These are phyloP conservation scores for Novakomyces olei DNA, from an alignment of 805 yeast species.

Conservation along the genomic window DNA sequence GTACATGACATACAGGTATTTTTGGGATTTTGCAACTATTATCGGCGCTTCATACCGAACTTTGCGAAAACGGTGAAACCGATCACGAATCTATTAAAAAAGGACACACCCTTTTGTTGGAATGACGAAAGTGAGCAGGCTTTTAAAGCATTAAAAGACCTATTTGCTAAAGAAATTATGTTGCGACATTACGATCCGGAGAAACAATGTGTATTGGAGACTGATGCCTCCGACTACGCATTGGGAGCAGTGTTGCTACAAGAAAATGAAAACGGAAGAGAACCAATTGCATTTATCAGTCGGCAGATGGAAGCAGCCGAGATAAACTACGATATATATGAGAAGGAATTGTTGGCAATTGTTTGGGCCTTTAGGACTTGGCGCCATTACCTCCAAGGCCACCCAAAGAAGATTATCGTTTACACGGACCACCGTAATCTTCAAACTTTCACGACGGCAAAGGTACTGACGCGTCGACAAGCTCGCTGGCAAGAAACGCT, in stretches of 20 bases:
- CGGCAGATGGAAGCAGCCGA: neutral
- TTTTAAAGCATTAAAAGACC: no score
- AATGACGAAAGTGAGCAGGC: no score
- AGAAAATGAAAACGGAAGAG: no score
- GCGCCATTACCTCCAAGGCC: no score
- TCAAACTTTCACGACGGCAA: neutral
- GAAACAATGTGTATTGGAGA: neutral
- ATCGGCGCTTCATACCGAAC: neutral
- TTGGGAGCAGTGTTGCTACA: neutral
- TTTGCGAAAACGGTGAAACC: neutral
- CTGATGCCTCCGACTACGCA: neutral
- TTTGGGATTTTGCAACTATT: conserved; percentile 1
- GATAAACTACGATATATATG: neutral
- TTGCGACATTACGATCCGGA: neutral
- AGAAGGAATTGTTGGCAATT: no score
- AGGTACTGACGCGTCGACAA: neutral
- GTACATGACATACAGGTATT: neutral
- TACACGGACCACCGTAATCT: neutral
- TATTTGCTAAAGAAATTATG: no score
- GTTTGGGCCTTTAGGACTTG: no score
- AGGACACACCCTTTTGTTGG: no score
- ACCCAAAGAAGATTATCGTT: neutral
- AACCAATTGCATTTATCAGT: neutral
- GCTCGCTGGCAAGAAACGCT: neutral
- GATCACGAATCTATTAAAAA: no score